A percentile compares a stretch with the other conserved stretches of the same genome.
Conservation (phyloP, 768 basidiomycete species). For the Termitomyces sp. region DNA sequence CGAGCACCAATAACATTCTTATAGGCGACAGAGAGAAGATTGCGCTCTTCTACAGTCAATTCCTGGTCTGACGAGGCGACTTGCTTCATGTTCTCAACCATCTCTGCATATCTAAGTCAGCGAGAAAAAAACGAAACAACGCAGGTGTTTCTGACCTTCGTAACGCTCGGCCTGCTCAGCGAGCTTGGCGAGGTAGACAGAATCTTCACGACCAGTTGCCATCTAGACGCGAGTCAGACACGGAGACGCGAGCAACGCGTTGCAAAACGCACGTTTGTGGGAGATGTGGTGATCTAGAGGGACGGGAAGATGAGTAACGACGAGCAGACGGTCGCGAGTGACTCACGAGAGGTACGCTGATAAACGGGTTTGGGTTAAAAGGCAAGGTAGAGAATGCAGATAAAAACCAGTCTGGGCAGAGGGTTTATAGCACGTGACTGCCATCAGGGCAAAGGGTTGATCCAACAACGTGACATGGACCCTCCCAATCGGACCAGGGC, state of each 20-base stretch:
- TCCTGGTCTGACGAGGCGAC: slow-evolving; percentile 98
- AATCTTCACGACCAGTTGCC: slow-evolving; percentile 88
- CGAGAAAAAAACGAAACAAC: slow-evolving; percentile 8
- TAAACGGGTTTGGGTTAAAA: slow-evolving; percentile 34
- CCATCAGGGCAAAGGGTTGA: slow-evolving; percentile 42
- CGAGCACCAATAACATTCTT: slow-evolving; percentile 99
- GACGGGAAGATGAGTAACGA: not conserved
- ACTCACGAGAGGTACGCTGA: slow-evolving; percentile 40
- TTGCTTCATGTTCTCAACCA: slow-evolving; percentile 99
- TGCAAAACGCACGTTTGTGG: slow-evolving; percentile 36
- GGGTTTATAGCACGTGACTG: slow-evolving; percentile 47
- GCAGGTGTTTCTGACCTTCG: slow-evolving; percentile 54
- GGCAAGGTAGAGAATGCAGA: slow-evolving; percentile 47
- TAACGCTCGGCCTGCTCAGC: slow-evolving; percentile 99
- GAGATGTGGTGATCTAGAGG: slow-evolving; percentile 13
- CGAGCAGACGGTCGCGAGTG: slow-evolving; percentile 25
- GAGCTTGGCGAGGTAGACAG: slow-evolving; percentile 99
- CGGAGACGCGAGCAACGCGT: slow-evolving; percentile 28
- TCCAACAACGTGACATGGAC: slow-evolving; percentile 22
- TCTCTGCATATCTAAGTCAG: slow-evolving; percentile 46
- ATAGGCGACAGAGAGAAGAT: slow-evolving; percentile 95
- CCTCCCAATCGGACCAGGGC: slow-evolving; percentile 10
- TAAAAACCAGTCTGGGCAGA: slow-evolving; percentile 67
- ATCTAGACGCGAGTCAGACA: slow-evolving; percentile 43
- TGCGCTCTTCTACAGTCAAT: slow-evolving; percentile 97